These are phyloP conservation scores for Amanita jacksonii DNA, from an alignment of 768 basidiomycete genomes.

Conservation along the genomic window DNA sequence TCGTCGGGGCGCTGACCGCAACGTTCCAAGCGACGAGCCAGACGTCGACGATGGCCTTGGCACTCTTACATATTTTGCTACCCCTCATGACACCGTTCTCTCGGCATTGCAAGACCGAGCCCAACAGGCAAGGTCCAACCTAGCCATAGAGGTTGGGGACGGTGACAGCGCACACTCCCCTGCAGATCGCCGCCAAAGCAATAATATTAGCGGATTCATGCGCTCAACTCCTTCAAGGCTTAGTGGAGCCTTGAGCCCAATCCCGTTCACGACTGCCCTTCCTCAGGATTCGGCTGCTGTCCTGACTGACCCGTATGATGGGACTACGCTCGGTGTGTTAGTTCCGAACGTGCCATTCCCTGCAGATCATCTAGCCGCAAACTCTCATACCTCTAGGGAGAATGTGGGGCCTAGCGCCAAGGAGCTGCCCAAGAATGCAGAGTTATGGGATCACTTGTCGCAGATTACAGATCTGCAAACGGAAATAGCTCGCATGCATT, in stretches of 20 bases:
- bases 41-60: neutral
- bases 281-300: constrained; percentile 6
- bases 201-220: neutral
- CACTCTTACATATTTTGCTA: constrained; percentile 22
- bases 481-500: constrained; percentile 62
- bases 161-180: too few relatives aligned
- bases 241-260: constrained; percentile 5
- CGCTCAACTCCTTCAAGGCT: constrained; percentile 4
- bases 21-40: neutral
- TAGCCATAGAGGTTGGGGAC: too few relatives aligned
- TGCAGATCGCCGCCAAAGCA: neutral
- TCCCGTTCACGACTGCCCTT: neutral
- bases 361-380: constrained; percentile 8
- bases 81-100: constrained; percentile 58
- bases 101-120: constrained; percentile 36
- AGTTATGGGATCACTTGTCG: constrained; percentile 59
- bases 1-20: too few relatives aligned
- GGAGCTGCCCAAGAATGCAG: constrained; percentile 25
- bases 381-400: constrained; percentile 12
- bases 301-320: constrained; percentile 40
- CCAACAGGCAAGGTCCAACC: constrained; percentile 5
- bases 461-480: constrained; percentile 64
- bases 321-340: constrained; percentile 30
- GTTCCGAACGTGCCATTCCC: constrained; percentile 12
- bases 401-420: constrained; percentile 10